phyloP scores from a whole-genome alignment of 2,329 filamentous ascomycete genomes.

The Leptographium radiaticola region DNA sequence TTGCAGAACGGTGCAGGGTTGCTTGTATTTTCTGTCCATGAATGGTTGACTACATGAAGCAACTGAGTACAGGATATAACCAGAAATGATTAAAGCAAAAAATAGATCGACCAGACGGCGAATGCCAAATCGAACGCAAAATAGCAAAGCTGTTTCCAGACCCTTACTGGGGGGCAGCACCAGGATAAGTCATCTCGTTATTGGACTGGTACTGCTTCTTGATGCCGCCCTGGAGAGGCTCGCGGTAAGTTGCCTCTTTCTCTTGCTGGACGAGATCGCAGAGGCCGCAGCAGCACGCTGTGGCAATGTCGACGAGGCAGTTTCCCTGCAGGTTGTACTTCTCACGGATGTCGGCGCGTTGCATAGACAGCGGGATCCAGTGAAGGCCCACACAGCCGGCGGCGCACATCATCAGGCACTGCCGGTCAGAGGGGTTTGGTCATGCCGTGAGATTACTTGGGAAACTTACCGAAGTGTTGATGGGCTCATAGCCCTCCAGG shows the following conservation, averaged over 20 bases:
- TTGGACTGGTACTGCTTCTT: slow-evolving; percentile 20
- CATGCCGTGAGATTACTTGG: not conserved
- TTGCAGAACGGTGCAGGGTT: no score
- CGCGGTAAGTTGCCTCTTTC: slow-evolving; percentile 30
- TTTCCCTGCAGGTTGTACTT: slow-evolving; percentile 32
- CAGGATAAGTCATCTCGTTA: slow-evolving; percentile 17
- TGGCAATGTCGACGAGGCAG: slow-evolving; percentile 27
- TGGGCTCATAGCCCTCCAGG: slow-evolving; percentile 29
- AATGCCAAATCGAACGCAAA: not conserved
- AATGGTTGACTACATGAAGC: no score
- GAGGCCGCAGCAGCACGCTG: slow-evolving; percentile 30
- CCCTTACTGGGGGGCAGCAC: not conserved
- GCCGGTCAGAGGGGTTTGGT: not conserved
- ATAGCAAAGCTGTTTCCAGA: not conserved
- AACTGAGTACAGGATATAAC: no score
- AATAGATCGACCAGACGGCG: no score
- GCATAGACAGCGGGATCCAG: slow-evolving; percentile 30
- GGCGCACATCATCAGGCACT: slow-evolving; percentile 31
- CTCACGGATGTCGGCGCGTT: slow-evolving; percentile 29
- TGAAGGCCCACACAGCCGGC: slow-evolving; percentile 25
- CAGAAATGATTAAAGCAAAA: no score
- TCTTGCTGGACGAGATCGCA: slow-evolving; percentile 33
- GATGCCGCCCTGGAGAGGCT: slow-evolving; percentile 13
- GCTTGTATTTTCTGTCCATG: no score
- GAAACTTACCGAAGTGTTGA: slow-evolving; percentile 31